Percentiles rank a stretch among this genome's conserved stretches.
Conservation (phyloP, 768 basidiomycete genomes). For the Russula griseocarnosa region DNA sequence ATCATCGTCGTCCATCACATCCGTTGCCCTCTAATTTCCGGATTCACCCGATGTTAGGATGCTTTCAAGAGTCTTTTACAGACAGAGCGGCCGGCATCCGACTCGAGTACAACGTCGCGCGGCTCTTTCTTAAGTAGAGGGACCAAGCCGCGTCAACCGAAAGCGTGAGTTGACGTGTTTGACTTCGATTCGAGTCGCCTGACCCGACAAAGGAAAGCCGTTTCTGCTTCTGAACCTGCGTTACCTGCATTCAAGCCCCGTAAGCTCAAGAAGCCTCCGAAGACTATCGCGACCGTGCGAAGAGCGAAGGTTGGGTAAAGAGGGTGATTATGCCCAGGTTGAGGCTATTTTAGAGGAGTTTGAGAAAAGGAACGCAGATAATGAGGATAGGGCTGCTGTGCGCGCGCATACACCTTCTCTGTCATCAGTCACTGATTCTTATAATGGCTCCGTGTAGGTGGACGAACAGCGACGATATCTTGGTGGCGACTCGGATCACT, state of each 20-base stretch:
- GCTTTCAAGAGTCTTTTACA: constrained; percentile 54
- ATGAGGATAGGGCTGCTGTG: constrained; percentile 59
- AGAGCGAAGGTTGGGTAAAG: constrained; percentile 62
- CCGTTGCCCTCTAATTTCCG: neutral
- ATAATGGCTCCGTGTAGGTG: constrained; percentile 42
- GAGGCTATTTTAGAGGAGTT: constrained; percentile 82
- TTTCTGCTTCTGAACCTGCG: constrained; percentile 52
- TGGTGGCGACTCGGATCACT: constrained; percentile 81
- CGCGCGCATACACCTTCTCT: constrained; percentile 29
- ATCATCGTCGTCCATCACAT: constrained; percentile 6
- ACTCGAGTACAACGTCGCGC: constrained; percentile 33
- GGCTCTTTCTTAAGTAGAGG: constrained; percentile 36
- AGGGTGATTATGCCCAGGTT: constrained; percentile 72
- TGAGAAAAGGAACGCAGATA: constrained; percentile 55
- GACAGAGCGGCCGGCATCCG: constrained; percentile 33
- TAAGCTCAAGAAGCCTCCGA: constrained; percentile 56
- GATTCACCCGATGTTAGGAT: constrained; percentile 40
- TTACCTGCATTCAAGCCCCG: constrained; percentile 81
- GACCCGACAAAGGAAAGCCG: constrained; percentile 40
- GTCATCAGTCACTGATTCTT: neutral
- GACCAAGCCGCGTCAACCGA: constrained; percentile 21
- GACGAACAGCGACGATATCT: constrained; percentile 73
- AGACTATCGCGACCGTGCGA: constrained; percentile 73
- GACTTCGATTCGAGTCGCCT: neutral
- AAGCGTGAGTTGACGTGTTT: constrained; percentile 17